Conservation (phyloP, 805 yeast species). For the Komagataella kurtzmanii region DNA sequence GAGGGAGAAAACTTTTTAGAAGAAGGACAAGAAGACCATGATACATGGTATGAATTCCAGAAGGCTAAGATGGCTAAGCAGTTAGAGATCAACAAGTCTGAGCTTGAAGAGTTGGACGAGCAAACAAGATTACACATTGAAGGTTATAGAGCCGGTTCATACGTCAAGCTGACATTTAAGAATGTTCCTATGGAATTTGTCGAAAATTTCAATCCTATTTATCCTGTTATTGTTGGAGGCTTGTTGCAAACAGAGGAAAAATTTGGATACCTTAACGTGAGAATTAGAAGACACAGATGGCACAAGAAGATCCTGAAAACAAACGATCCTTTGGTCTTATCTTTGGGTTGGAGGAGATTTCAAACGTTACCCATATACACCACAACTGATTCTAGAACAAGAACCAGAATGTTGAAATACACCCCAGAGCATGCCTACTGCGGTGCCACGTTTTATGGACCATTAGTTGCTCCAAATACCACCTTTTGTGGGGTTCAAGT, state of each 20-base stretch:
- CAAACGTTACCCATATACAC: conserved; percentile 94
- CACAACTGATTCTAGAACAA: conserved; percentile 92
- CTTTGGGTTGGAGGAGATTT: conserved; percentile 97
- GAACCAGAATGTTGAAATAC: conserved; percentile 95
- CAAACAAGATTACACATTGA: conserved; percentile 73
- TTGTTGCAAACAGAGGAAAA: conserved; percentile 80
- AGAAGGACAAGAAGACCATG: conserved; percentile 63
- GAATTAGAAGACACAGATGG: conserved; percentile 98
- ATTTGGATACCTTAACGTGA: conserved; percentile 84
- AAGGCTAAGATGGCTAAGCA: conserved; percentile 96
- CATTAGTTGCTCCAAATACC: conserved; percentile 92
- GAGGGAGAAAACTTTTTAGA: conserved; percentile 51
- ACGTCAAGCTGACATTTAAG: conserved; percentile 80
- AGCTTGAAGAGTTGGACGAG: conserved; percentile 57
- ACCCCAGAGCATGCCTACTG: conserved; percentile 98
- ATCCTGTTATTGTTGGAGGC: conserved; percentile 85
- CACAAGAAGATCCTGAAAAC: conserved; percentile 91
- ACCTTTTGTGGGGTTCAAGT: conserved; percentile 93
- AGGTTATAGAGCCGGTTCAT: conserved; percentile 89
- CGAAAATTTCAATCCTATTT: conserved; percentile 73
- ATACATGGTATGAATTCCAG: conserved; percentile 96
- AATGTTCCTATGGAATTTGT: conserved; percentile 81
- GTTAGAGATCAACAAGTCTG: conserved; percentile 81
- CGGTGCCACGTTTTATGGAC: conserved; percentile 92
- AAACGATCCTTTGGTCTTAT: conserved; percentile 87